phyloP scores from a whole-genome alignment of 73 alveolate species.

The Urostyla sp. region DNA sequence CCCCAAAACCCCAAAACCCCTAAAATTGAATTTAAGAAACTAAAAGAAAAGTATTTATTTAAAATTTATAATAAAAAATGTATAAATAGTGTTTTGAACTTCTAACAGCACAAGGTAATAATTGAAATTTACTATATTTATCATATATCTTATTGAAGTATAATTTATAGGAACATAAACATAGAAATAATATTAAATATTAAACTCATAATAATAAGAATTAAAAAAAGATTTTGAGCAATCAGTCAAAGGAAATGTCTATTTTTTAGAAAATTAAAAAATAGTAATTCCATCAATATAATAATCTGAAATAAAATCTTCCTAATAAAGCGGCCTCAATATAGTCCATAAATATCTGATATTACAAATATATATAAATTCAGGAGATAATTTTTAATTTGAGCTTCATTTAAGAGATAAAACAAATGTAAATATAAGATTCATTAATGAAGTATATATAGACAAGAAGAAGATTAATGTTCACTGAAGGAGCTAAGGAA shows the following conservation, averaged over 20 bases:
- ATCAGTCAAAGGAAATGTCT: constrained; percentile 33
- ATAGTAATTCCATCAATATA: constrained; percentile 2
- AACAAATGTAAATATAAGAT: constrained; percentile 19
- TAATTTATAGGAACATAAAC: not conserved
- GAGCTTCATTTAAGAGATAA: constrained; percentile 36
- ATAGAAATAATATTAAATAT: not conserved
- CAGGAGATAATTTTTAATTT: constrained; percentile 23
- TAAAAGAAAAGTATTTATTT: not conserved
- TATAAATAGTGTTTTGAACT: constrained; percentile 41
- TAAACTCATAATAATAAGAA: not conserved
- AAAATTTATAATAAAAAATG: constrained; percentile 2
- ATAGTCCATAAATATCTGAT: constrained; percentile 48
- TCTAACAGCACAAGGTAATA: constrained; percentile 37
- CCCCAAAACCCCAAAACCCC: constrained; percentile 6
- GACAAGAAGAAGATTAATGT: constrained; percentile 53
- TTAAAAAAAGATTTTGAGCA: constrained; percentile 21
- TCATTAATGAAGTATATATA: not conserved
- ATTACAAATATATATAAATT: constrained; percentile 16
- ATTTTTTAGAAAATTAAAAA: constrained; percentile 5
- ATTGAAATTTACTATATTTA: not conserved
- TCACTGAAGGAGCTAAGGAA: constrained; percentile 58
- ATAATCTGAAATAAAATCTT: not conserved
- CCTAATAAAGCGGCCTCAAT: constrained; percentile 1
- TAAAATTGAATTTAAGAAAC: not conserved
- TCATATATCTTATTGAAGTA: not conserved